Evolutionary conservation across 1,284 basidiomycete genomes (phyloP), one percentile per base, ranked within the genome.

Genomic region (Trametes hirsuta): DNA sequence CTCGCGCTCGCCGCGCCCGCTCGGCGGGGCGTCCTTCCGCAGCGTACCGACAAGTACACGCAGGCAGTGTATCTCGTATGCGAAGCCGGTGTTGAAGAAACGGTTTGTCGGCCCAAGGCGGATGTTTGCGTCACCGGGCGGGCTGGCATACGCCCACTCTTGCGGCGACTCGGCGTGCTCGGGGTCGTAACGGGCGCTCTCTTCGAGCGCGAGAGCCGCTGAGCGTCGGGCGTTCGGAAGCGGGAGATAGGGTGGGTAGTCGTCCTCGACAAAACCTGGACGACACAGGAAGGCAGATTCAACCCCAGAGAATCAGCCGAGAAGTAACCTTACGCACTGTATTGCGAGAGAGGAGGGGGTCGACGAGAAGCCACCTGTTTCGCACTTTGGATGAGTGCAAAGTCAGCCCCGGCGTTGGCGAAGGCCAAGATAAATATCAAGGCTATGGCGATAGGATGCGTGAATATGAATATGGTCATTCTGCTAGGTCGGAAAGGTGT

Each of bases 41-140:
- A 45, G 42, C 37, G 18, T 72, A 67, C 34, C 53, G 55, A 58
- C 58, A 63, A 54, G 41, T 44, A 39, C 65, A 52, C 75, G 70
- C 21, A 79, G 67, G 53, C 77, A 79, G 56, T 77, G 77, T 50
- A 77, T 62, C 64, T 78, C 71, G 67, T 79, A 77, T 49, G 70
- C 75, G 70, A 79, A 71, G 11, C 72, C 68, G 15, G 77, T 66
- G 25, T 70, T 70, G 61, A 71, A 70, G 61, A 69, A 67, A 25
- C 70, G 69, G 36, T 68, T 66, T 9, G 71, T 55, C 8, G 71
- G 71, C 6, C 75, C 75, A 24, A 76, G 64, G 30, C 67, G 72
- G 18, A 75, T 59, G 64, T 75, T 72, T 9, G 73, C 74, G 48
- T 69, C 64, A 15, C 58, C 53, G 18, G 61, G 60, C 2, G 74